Evolutionary conservation across 2,329 filamentous ascomycete species (phyloP), one percentile per base, ranked within the genome.

Genomic region (Dryadomyces sulphureus): DNA sequence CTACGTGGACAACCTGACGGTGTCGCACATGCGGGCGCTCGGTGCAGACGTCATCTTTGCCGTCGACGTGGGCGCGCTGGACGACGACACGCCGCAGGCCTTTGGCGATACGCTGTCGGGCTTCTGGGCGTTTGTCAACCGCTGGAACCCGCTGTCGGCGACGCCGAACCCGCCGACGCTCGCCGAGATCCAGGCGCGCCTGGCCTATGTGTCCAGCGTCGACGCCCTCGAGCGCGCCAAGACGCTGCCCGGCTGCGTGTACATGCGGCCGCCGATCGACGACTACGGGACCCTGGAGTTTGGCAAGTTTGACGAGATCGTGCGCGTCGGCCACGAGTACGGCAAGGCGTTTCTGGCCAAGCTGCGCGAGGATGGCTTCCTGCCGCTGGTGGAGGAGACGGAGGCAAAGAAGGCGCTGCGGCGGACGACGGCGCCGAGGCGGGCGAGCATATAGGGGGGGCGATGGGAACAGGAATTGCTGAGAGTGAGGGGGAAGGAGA

Each of bases 231-330:
- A 98, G 62, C 75, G 89, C 34, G 92, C 92, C 21, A 98, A 98
- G 70, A 82, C 73, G 5, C 90, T 84, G 57, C 79, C 87, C 0
- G 92, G 92, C 0, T 96, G 90, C 62, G 72, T 94, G 45, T 98
- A 98, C 62, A 94, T 98, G 86, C 77, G 92, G 1, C 93, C 93
- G 5, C 92, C 92, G 0, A 84, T 98, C 51, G 92, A 96, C 58
- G 73, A 77, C 1, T 98, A 94, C 55, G 92, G 89, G 5, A 98
- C 92, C 1, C 68, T 98, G 25, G 92, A 98, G 48, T 98, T 98
- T 67, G 85, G 80, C 50, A 95, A 94, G 62, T 98, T 98, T 62
- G 90, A 96, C 57, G 93, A 98, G 69, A 90, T 98, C 45, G 94
- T 93, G 57, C 73, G 83, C 54, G 73, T 95, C 11, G 93, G 92